These are phyloP conservation scores for Chlamydomonas schloesseri DNA, from an alignment of 139 green algal species.

Conservation along the genomic window DNA sequence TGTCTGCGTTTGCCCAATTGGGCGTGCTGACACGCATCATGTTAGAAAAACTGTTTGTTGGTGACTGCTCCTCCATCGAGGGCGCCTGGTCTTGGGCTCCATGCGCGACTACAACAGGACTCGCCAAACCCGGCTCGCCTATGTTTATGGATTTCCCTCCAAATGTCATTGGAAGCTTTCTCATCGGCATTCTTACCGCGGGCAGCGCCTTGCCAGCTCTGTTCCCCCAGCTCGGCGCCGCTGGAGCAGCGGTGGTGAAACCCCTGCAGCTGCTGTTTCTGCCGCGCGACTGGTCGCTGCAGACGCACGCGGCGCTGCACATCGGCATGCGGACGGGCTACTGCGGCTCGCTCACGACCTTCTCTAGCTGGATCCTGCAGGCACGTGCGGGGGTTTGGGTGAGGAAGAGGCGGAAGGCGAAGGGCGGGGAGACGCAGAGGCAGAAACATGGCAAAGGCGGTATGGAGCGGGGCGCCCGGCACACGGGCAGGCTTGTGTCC, in stretches of 20 bases:
- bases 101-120: slow-evolving; percentile 46
- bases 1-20: slow-evolving; percentile 54
- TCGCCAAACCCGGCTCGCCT: slow-evolving; percentile 34
- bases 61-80: slow-evolving; percentile 24
- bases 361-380: slow-evolving; percentile 83
- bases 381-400: neutral
- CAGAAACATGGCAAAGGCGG: too few species aligned
- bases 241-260: neutral
- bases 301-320: slow-evolving; percentile 67
- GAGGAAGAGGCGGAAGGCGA: neutral
- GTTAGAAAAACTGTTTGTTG: slow-evolving; percentile 52
- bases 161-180: slow-evolving; percentile 82
- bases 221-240: neutral
- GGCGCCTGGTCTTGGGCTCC: slow-evolving; percentile 33
- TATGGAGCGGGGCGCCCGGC: too few species aligned
- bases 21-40: slow-evolving; percentile 51
- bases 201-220: slow-evolving; percentile 38
- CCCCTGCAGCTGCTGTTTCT: slow-evolving; percentile 61
- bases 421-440: neutral
- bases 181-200: slow-evolving; percentile 78
- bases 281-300: slow-evolving; percentile 61
- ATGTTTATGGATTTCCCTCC: slow-evolving; percentile 83
- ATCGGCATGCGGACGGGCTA: slow-evolving; percentile 85
- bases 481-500: too few species aligned
- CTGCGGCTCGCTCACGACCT: slow-evolving; percentile 90